Percentiles rank a stretch among this genome's conserved stretches.
These are phyloP conservation scores for Verbascum thapsus DNA, from an alignment of 257 asterid species.

Conservation along the genomic window DNA sequence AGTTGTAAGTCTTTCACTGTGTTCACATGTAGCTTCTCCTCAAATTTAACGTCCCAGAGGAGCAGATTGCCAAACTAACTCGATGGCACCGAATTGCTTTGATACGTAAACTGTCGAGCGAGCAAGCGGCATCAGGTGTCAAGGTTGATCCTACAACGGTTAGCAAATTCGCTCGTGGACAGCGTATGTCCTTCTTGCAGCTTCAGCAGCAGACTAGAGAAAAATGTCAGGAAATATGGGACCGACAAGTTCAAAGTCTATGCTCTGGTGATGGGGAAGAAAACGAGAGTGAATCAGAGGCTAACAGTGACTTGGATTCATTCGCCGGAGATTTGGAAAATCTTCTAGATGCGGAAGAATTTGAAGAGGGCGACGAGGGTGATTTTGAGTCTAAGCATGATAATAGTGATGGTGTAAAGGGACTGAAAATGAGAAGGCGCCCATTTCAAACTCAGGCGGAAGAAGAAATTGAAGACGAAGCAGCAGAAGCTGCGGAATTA, in stretches of 20 bases:
- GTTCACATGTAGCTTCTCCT: constrained; percentile 72
- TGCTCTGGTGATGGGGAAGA: constrained; percentile 86
- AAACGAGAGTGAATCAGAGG: constrained; percentile 92
- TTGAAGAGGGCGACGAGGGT: constrained; percentile 84
- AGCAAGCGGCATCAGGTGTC: constrained; percentile 97
- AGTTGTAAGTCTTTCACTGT: constrained; percentile 28
- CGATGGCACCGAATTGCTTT: constrained; percentile 98
- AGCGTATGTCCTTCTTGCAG: constrained; percentile 97
- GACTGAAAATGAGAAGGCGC: constrained; percentile 89
- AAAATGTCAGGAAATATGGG: constrained; percentile 99
- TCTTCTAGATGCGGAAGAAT: constrained; percentile 95
- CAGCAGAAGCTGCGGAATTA: constrained; percentile 92
- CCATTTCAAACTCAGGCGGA: constrained; percentile 82
- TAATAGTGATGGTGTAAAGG: constrained; percentile 72
- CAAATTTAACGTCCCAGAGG: constrained; percentile 92
- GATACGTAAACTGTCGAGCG: constrained; percentile 97
- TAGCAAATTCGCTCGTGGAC: constrained; percentile 98
- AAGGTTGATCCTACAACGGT: constrained; percentile 94
- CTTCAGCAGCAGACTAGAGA: constrained; percentile 99
- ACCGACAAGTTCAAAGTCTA: constrained; percentile 87
- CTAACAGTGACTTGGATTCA: constrained; percentile 95
- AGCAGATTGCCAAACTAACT: constrained; percentile 80
- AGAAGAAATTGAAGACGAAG: constrained; percentile 95
- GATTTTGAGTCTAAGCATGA: constrained; percentile 67
- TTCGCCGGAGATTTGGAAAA: constrained; percentile 99